Percentiles rank a stretch among this genome's conserved stretches.
Evolutionary conservation across 2,329 filamentous ascomycete genomes (phyloP).

Genomic region (Diplodia corticola): DNA sequence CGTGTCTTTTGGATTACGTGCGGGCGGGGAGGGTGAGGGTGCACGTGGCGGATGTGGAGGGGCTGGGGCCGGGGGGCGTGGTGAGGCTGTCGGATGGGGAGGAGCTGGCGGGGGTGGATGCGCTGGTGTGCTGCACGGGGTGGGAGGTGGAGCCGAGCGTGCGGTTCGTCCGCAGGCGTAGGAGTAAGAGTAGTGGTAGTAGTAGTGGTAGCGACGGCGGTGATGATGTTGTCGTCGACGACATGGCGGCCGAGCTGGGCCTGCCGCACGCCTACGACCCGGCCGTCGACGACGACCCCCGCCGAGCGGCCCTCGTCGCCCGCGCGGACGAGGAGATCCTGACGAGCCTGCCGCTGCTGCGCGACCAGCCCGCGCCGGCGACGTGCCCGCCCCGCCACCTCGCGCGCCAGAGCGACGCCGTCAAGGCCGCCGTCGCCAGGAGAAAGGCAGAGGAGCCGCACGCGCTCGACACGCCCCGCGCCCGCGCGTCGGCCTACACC

Average conservation of each 20-base stretch:
- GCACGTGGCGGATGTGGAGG: slow-evolving; percentile 56
- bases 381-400: neutral
- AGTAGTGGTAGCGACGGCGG: neutral
- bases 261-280: slow-evolving; percentile 27
- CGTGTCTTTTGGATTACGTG: slow-evolving; percentile 59
- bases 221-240: neutral
- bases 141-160: slow-evolving; percentile 57
- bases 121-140: slow-evolving; percentile 58
- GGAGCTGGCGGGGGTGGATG: slow-evolving; percentile 38
- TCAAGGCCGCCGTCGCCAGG: neutral
- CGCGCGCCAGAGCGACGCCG: neutral
- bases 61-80: slow-evolving; percentile 44
- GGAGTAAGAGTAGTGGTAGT: too few relatives aligned
- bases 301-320: neutral
- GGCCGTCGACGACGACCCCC: neutral
- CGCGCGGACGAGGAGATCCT: slow-evolving; percentile 56
- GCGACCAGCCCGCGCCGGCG: neutral
- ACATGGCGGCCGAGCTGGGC: slow-evolving; percentile 30
- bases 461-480: neutral
- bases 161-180: slow-evolving; percentile 51
- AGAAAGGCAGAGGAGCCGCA: neutral
- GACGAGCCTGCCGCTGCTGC: slow-evolving; percentile 53
- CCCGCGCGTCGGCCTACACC: slow-evolving; percentile 39
- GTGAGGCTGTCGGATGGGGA: slow-evolving; percentile 52
- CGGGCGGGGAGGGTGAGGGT: slow-evolving; percentile 55